These are phyloP conservation scores for Cladosporium sp. DNA, from an alignment of 2,329 filamentous ascomycete genomes.

Conservation along the genomic window DNA sequence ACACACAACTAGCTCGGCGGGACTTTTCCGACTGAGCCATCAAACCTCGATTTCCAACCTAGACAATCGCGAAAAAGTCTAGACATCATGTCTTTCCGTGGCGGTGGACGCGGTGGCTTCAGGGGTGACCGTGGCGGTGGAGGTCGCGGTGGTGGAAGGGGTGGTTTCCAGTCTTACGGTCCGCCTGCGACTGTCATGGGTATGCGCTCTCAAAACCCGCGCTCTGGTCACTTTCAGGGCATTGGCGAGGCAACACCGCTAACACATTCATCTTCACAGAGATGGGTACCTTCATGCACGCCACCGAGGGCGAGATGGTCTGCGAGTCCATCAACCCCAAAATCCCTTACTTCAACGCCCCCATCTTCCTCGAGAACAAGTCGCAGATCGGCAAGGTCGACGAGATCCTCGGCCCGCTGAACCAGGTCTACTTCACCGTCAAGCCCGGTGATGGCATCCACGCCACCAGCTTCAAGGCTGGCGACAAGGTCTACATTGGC, in stretches of 20 bases:
- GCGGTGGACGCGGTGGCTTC: slow-evolving; percentile 18
- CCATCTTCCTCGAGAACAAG: slow-evolving; percentile 99
- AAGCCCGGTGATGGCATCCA: slow-evolving; percentile 96
- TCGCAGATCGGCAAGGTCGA: slow-evolving; percentile 86
- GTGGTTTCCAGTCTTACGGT: slow-evolving; percentile 37
- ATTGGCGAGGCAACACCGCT: not conserved
- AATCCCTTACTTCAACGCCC: slow-evolving; percentile 98
- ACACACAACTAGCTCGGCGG: slow-evolving; percentile 12
- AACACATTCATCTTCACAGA: slow-evolving; percentile 43
- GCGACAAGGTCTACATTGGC: slow-evolving; percentile 96
- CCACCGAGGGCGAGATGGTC: slow-evolving; percentile 95
- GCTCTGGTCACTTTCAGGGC: slow-evolving; percentile 1
- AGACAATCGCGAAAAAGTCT: slow-evolving; percentile 2
- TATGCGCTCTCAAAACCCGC: slow-evolving; percentile 21
- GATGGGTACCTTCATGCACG: slow-evolving; percentile 91
- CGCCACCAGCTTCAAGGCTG: slow-evolving; percentile 86
- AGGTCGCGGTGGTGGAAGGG: slow-evolving; percentile 24
- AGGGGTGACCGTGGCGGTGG: slow-evolving; percentile 23
- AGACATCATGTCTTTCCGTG: slow-evolving; percentile 22
- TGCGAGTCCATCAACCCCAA: slow-evolving; percentile 94
- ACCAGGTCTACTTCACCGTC: slow-evolving; percentile 97
- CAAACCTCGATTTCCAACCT: not conserved
- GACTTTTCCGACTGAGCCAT: slow-evolving; percentile 7
- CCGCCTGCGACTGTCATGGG: slow-evolving; percentile 42
- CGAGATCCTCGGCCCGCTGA: slow-evolving; percentile 94